Evolutionary conservation across 495 filamentous ascomycete genomes (phyloP), one percentile per base, ranked within the genome.

Genomic region (Xylaria intraflava): DNA sequence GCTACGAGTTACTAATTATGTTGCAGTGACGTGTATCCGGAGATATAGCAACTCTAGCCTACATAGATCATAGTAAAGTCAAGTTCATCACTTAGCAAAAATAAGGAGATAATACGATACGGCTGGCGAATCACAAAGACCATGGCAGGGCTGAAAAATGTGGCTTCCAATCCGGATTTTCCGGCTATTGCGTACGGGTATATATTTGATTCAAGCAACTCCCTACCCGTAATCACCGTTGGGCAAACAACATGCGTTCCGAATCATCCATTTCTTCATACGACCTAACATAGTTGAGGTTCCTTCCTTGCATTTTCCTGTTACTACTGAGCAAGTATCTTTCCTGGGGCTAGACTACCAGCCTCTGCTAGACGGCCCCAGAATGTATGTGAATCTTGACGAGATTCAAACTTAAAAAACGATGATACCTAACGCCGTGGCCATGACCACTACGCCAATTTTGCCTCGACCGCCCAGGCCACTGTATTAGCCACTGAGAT

Each of bases 1-100:
- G 44, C 4, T 30, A 22, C 41, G 5, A 30, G 6, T 35, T 57
- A 33, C 51, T 60, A 30, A 63, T 22, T 51, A 5, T 16, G 17
- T 38, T 41, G 9, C 46, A 83, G 77, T 23, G 81, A 86, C 65
- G 72, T 86, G 19, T 88, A 86, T 61, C 76, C 81, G 2, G 74
- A 81, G 59, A 52, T 83, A 54, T 83, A 49, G 36, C 14, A 12
- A 14, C 3, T 36, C n/a, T 33, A 20, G 16, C 17, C n/a, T 22
- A 17, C 38, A 20, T 40, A 17, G 39, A 20, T 40, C 23, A 8
- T 9, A 17, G 14, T 14, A 26, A n/a, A 6, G 26, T 35, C 40
- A 38, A 30, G 9, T 1, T 27, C 38, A 1, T 46, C 17, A 58
- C 19, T 22, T 20, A 11, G 49, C 30, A 19, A 42, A 14, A 36